Percentiles rank a stretch among this genome's conserved stretches.
Evolutionary conservation across 1,284 basidiomycete species (phyloP).

Genomic region (Lignosus rhinocerotis): DNA sequence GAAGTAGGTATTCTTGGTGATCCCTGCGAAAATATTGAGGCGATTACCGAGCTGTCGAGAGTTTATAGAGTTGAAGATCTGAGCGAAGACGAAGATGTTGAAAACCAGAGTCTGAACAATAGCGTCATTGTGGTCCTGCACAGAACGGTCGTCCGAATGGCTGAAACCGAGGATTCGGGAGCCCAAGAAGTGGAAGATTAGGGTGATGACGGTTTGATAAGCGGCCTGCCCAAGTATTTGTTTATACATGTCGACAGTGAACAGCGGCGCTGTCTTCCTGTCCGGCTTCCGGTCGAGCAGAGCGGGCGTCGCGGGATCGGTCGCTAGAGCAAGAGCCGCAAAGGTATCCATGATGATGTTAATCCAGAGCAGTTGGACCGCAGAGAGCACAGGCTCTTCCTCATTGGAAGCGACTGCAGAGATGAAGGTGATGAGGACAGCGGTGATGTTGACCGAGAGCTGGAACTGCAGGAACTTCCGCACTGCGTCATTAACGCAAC

Average conservation of each 20-base stretch:
- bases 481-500: constrained; percentile 97
- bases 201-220: constrained; percentile 85
- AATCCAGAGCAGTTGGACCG: constrained; percentile 96
- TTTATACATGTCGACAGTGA: constrained; percentile 92
- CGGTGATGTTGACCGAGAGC: constrained; percentile 94
- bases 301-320: constrained; percentile 85
- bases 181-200: constrained; percentile 91
- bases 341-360: constrained; percentile 99
- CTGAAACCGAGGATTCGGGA: constrained; percentile 67
- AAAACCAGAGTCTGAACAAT: constrained; percentile 88
- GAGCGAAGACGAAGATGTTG: constrained; percentile 96
- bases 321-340: constrained; percentile 94
- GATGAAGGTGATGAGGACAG: constrained; percentile 92
- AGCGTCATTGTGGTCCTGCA: constrained; percentile 42
- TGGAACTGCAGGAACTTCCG: constrained; percentile 99
- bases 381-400: constrained; percentile 86
- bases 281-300: constrained; percentile 92
- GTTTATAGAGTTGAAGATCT: constrained; percentile 95
- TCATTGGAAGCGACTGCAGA: constrained; percentile 80
- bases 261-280: constrained; percentile 83
- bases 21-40: constrained; percentile 89
- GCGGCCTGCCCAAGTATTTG: constrained; percentile 90
- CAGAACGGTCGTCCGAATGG: constrained; percentile 33
- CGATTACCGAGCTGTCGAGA: constrained; percentile 84
- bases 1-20: constrained; percentile 85